Base-by-base conservation (phyloP, 2,329 filamentous ascomycete genomes). In the Pseudogymnoascus sp. region DNA sequence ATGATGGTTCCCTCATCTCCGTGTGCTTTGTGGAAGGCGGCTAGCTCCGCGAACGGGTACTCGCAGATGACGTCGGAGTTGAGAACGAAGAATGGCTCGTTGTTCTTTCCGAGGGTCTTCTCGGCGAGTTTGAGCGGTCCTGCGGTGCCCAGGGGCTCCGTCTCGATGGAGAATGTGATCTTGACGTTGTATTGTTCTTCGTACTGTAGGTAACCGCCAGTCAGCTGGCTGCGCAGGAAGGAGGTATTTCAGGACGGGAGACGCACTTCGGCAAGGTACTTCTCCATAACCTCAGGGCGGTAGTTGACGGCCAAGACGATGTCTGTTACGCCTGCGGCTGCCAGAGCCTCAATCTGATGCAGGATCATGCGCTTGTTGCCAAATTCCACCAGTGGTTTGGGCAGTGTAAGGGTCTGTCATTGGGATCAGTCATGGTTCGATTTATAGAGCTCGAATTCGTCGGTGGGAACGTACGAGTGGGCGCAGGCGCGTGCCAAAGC, bases 281-380 rank as follows among this genome's bases (percentile, higher is more conserved):
- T 88, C 73, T 96, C 93, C 95, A 99, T 97, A 70, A 97, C 86
- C 83, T 99, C 95, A 44, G 93, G 93, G 70, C 93, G 87, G 83
- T 99, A 99, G 85, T 99, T 99, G 78, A 99, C 95, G 66, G 95
- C 93, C 64, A 99, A 86, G 63, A 99, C 93, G 73, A 99, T 96
- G 80, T 97, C 93, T 67, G 91, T 97, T 68, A 97, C 95, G 76
- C 93, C 93, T 64, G 92, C 93, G 65, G 87, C 89, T 70, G 95
- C 93, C 70, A 99, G 85, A 69, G 91, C 92, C 80, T 97, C 92
- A 72, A 99, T 91, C 80, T 99, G 93, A 80, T 97, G 93, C 74
- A 96, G 84, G 77, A 99, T 97, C 93, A 99, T 99, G 76, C 93
- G 95, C 80, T 95, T 93, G 85, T 99, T 99, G 75, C 86, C 92